Percentiles rank a stretch among this genome's conserved stretches.
phyloP scores from a whole-genome alignment of 2,329 filamentous ascomycete species.

The Penicillium sumatraense region DNA sequence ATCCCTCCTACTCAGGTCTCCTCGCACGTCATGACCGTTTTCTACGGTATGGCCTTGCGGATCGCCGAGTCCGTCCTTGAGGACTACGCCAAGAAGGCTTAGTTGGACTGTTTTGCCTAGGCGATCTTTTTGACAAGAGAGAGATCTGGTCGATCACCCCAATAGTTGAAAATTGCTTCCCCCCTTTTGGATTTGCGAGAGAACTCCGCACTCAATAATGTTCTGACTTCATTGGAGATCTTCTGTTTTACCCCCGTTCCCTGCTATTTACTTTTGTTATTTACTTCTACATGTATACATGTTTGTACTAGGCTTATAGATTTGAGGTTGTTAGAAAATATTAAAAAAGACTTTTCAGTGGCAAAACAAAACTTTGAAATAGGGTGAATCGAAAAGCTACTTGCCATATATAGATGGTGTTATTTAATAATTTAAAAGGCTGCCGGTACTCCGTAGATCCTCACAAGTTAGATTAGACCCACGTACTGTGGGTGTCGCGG shows the following conservation, averaged over 20 bases:
- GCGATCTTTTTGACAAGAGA: neutral
- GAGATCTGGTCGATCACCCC: neutral
- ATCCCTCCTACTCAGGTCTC: constrained; percentile 40
- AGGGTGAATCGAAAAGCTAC: no score
- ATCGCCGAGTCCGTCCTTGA: constrained; percentile 18
- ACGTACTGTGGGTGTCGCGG: no score
- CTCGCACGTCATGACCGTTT: constrained; percentile 35
- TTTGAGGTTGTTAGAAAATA: no score
- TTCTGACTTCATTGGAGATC: neutral
- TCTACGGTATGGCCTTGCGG: constrained; percentile 36
- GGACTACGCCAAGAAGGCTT: neutral
- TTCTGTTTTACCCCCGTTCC: neutral
- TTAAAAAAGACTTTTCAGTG: no score
- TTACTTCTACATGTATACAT: neutral
- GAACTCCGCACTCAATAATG: neutral
- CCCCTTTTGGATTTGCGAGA: neutral
- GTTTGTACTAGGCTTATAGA: neutral
- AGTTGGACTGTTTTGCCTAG: neutral
- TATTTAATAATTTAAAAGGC: no score
- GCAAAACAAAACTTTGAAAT: no score
- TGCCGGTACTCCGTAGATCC: no score
- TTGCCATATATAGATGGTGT: no score
- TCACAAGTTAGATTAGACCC: no score
- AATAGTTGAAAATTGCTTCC: neutral
- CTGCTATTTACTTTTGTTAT: neutral